A percentile compares a stretch with the other conserved stretches of the same genome.
Evolutionary conservation across 2,329 filamentous ascomycete species (phyloP).

Genomic region (Xylariomycetidae sp.): DNA sequence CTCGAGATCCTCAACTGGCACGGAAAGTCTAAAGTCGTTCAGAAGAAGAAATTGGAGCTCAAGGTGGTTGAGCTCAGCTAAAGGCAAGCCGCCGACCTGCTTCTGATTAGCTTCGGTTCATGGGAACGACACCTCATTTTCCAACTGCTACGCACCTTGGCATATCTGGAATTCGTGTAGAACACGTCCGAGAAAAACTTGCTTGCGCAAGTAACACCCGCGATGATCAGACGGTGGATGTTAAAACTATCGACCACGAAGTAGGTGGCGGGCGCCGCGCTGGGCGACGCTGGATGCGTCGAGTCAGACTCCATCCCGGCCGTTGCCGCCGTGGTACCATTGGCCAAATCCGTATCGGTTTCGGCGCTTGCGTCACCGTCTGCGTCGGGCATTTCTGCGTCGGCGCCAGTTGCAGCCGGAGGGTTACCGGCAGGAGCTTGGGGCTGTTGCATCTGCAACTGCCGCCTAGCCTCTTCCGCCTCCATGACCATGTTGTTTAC

Average conservation of each 20-base stretch:
- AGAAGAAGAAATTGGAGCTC: slow-evolving; percentile 92
- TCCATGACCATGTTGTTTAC: slow-evolving; percentile 78
- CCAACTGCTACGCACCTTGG: slow-evolving; percentile 63
- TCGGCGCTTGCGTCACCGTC: slow-evolving; percentile 33
- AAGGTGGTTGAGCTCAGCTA: slow-evolving; percentile 89
- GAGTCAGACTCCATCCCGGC: slow-evolving; percentile 22
- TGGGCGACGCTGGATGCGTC: slow-evolving; percentile 13
- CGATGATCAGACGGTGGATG: slow-evolving; percentile 93
- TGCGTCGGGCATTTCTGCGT: slow-evolving; percentile 32
- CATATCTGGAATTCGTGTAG: slow-evolving; percentile 98
- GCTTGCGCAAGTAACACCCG: slow-evolving; percentile 94
- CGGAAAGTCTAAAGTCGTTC: slow-evolving; percentile 91
- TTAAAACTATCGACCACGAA: slow-evolving; percentile 99
- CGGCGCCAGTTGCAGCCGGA: slow-evolving; percentile 11
- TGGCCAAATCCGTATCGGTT: slow-evolving; percentile 44
- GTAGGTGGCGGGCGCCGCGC: slow-evolving; percentile 41
- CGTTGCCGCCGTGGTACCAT: slow-evolving; percentile 21
- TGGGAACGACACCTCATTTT: slow-evolving; percentile 1
- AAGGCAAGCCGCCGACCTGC: slow-evolving; percentile 87
- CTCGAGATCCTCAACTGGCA: slow-evolving; percentile 92
- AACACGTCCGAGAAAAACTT: slow-evolving; percentile 99
- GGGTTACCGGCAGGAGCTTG: slow-evolving; percentile 15
- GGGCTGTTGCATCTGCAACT: slow-evolving; percentile 27
- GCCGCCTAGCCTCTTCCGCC: slow-evolving; percentile 48
- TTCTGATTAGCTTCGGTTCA: slow-evolving; percentile 12